These are phyloP conservation scores for Kalaharituber pfeilii DNA, from an alignment of 2,329 filamentous ascomycete species.

Conservation along the genomic window DNA sequence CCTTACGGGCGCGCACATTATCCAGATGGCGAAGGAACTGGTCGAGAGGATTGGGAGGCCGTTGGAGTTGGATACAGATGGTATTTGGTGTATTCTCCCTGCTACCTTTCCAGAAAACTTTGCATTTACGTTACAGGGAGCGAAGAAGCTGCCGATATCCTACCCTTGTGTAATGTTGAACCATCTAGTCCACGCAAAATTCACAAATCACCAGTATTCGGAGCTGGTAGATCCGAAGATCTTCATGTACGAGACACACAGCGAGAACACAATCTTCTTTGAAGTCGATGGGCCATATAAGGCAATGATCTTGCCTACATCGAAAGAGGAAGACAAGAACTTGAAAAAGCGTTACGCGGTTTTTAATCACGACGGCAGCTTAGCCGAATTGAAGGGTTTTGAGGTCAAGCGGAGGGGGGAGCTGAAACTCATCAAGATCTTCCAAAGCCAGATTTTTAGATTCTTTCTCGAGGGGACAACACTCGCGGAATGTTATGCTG, in stretches of 20 bases:
- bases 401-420: conserved; percentile 96
- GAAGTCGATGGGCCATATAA: conserved; percentile 96
- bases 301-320: conserved; percentile 92
- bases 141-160: conserved; percentile 90
- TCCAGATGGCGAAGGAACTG: conserved; percentile 83
- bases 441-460: conserved; percentile 98
- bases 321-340: conserved; percentile 98
- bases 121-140: conserved; percentile 79
- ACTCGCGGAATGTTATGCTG: conserved; percentile 69
- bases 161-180: conserved; percentile 99
- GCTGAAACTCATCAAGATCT: conserved; percentile 98
- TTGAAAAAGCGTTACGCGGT: conserved; percentile 98
- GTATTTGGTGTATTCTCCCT: conserved; percentile 98
- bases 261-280: conserved; percentile 98
- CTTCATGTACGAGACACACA: conserved; percentile 88
- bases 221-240: conserved; percentile 60
- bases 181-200: conserved; percentile 81
- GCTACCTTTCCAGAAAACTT: conserved; percentile 96
- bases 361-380: conserved; percentile 91
- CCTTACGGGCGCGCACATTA: conserved; percentile 87
- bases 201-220: conserved; percentile 97
- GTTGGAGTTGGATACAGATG: conserved; percentile 88
- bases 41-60: conserved; percentile 87
- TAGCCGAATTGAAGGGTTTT: conserved; percentile 93
- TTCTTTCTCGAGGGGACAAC: conserved; percentile 91